Base-by-base conservation (phyloP, 768 basidiomycete genomes). In the Paxillus involutus region DNA sequence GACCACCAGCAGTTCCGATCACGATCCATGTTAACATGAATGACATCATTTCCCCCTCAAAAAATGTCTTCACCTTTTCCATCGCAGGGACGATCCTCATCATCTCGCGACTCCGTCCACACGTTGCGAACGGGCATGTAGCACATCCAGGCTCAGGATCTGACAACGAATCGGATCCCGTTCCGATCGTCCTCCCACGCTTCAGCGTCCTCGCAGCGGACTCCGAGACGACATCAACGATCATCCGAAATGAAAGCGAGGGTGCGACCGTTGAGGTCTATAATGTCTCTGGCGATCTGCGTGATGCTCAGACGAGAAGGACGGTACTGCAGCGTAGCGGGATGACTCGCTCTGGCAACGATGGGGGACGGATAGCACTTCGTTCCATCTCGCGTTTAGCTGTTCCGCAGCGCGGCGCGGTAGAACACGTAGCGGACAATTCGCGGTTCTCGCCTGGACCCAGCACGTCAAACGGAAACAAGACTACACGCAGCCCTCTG, bases 11-110 rank as follows among this genome's bases (percentile, higher is more conserved):
- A 17, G 71, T 77, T 13, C 85, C 88, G 3, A 76, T 93, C 43
- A 89, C 88, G 0, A 70, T 91, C 9, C 89, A 91, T 64, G 59
- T 93, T 55, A 90, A 91, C 63, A 89, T 91, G 77, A 88, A 89
- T 59, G 88, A 91, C 40, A 73, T 91, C 7, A 75, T 83, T 24
- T 80, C 83, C 3, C 82, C 88, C 9, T 71, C 77, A 29, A 87
- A 84, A 69, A 85, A 83, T 54, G 60, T 74, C 14, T 86, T 92
- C 61, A 79, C 78, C 6, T 89, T 91, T 68, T 78, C 73, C 11
- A 80, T 91, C 44, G 76, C 78, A 11, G 89, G 89, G 6, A 83
- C 78, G 7, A 74, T 91, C 42, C 73, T 91, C 4, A 69, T 92
- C 32, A 77, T 77, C 6, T 74, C 86, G 43, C 77, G 76, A 47